These are phyloP conservation scores for Pseudogymnoascus verrucosus DNA, from an alignment of 2,329 filamentous ascomycete species.

Conservation along the genomic window DNA sequence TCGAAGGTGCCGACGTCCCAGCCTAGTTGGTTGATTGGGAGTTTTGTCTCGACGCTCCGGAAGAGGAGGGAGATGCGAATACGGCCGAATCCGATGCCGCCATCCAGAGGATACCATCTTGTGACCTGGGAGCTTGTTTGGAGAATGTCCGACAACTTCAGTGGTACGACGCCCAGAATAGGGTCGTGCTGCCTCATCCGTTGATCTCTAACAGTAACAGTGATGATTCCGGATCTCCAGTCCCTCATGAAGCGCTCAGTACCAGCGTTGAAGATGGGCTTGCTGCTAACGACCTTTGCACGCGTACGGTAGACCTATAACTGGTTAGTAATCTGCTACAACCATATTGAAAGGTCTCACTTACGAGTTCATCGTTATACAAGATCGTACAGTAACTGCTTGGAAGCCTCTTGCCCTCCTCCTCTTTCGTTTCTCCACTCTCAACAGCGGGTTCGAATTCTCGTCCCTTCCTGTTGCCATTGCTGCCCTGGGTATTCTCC, in stretches of 20 bases:
- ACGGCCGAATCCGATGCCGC: constrained; percentile 85
- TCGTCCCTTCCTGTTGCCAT: constrained; percentile 70
- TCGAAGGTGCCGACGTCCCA: constrained; percentile 97
- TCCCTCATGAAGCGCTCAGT: constrained; percentile 90
- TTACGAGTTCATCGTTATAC: constrained; percentile 73
- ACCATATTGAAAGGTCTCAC: constrained; percentile 15
- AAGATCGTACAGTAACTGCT: constrained; percentile 92
- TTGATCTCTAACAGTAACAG: constrained; percentile 79
- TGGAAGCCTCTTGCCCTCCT: constrained; percentile 70
- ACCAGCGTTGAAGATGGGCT: constrained; percentile 95
- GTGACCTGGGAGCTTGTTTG: constrained; percentile 71
- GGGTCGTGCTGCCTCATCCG: constrained; percentile 90
- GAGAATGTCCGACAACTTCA: constrained; percentile 82
- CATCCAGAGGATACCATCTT: constrained; percentile 95
- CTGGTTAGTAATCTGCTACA: constrained; percentile 14
- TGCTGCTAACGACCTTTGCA: constrained; percentile 84
- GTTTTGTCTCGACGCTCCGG: constrained; percentile 75
- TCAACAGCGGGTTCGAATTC: constrained; percentile 85
- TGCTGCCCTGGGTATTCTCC: constrained; percentile 80
- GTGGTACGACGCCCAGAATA: constrained; percentile 81
- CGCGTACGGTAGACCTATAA: constrained; percentile 76
- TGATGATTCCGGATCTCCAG: constrained; percentile 82
- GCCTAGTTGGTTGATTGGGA: constrained; percentile 78
- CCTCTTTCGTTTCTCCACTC: constrained; percentile 79
- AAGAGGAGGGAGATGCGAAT: constrained; percentile 84